Base-by-base conservation (phyloP, 176 grass and related monocot species). In the Cenchrus fungigraminus region DNA sequence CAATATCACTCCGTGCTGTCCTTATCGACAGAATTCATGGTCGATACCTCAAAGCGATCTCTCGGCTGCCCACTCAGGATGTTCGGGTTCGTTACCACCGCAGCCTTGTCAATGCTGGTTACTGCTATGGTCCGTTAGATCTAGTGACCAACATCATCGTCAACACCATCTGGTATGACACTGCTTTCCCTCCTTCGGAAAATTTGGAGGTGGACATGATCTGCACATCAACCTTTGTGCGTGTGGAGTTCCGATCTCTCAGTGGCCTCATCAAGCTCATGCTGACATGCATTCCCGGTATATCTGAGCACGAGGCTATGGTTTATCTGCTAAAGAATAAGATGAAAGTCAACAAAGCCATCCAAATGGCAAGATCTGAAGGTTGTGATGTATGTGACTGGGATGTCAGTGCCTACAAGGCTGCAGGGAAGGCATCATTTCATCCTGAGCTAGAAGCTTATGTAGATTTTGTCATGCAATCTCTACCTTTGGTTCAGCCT, bases 1-100 rank as follows among this genome's bases (percentile, higher is more conserved):
- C 20, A 3, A 17, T 16, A n/a, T 78, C 76, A 29, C 12, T 78
- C 3, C 34, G 43, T 8, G 19, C 6, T 63, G 58, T 78, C 16
- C 76, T 78, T 63, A 1, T 78, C 2, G 58, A 78, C 43, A 78
- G 43, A 29, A 34, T 78, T 3, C 75, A 78, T 61, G 57, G 2
- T 15, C 19, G 5, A 0, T 78, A 78, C 28, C 42, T 78, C 32
- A 64, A 78, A 8, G 58, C 43, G 4, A 22, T 79, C 6, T 17
- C 77, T 50, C 60, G 15, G 22, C 12, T 79, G 13, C 77, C 59
- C 2, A 65, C 50, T 8, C 8, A 50, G 51, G 60, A 79, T 50
- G 16, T 79, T 65, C 60, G 8, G 7, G 2, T 2, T 15, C 2
- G 44, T 49, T 12, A 29, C 45, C 77, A 79, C 13, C 42, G 58